Base-by-base conservation (phyloP, 176 grass and related monocot species). In the Rhynchospora tenuis region DNA sequence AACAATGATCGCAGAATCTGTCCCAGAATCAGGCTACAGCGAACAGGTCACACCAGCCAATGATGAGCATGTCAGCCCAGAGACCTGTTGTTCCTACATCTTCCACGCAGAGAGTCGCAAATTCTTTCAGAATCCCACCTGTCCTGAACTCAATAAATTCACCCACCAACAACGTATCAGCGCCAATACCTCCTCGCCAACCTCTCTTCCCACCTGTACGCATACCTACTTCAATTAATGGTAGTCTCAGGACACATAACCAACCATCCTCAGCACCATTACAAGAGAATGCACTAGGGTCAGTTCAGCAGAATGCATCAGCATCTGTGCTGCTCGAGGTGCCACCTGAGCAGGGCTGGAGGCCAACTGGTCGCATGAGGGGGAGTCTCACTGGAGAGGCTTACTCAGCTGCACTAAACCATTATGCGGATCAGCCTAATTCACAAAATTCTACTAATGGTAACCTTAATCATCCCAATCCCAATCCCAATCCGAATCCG, bases 331-430 rank as follows among this genome's bases (percentile, higher is more conserved):
- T 70, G 59, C 59, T 19, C 13, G 89, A 93, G 52, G 60, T 75
- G 58, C 89, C 83, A 23, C 70, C 83, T 77, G 96, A 95, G 46
- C 84, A 87, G 2, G 91, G 88, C 57, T 99, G 96, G 96, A 81
- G 78, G 12, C 95, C 96, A 9, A 86, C 88, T 0, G 96, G 93
- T 20, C 88, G 10, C 50, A 99, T 99, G 96, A 89, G 96, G 64
- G 96, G 96, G 16, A 99, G 96, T 83, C 85, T 99, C 24, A 95
- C 88, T 59, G 96, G 96, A n/a, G 28, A 48, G 57, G 93, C 91
- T 73, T 99, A 99, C 54, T 84, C 26, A 45, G 66, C 62, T 66
- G 96, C 96, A 0, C 56, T 99, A 5, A 85, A 31, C 11, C 89
- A 91, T n/a, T 92, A 95, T 58, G 26, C 73, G 73, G 67, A 67